A percentile compares a stretch with the other conserved stretches of the same genome.
These are phyloP conservation scores for Myxozyma vanderwaltii DNA, from an alignment of 805 yeast species.

Conservation along the genomic window DNA sequence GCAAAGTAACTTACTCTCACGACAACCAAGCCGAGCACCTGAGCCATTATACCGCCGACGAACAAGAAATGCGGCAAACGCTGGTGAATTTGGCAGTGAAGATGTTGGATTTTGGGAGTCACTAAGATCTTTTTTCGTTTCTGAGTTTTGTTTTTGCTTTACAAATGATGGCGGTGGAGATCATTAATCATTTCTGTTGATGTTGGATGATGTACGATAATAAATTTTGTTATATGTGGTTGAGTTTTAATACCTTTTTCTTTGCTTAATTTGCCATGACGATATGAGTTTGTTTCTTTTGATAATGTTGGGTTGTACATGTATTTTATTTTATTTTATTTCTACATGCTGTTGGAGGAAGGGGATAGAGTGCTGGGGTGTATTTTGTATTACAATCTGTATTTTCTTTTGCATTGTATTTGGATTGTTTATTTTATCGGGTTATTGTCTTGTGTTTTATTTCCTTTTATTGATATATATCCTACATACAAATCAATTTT, in stretches of 20 bases:
- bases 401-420: not conserved
- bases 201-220: too few relatives aligned
- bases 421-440: too few relatives aligned
- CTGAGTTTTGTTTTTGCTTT: constrained; percentile 30
- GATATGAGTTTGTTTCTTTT: not conserved
- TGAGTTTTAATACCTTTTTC: too few relatives aligned
- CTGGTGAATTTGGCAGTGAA: constrained; percentile 22
- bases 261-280: too few relatives aligned
- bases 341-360: too few relatives aligned
- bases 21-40: constrained; percentile 17
- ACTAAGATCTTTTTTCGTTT: constrained; percentile 18
- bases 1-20: not conserved
- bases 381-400: not conserved
- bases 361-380: too few relatives aligned
- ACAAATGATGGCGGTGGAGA: constrained; percentile 3
- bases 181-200: too few relatives aligned
- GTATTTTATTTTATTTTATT: not conserved
- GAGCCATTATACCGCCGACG: constrained; percentile 18
- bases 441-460: too few relatives aligned
- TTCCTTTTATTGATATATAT: too few relatives aligned
- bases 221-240: too few relatives aligned
- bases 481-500: not conserved
- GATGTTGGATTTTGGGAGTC: constrained; percentile 29
- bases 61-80: not conserved
- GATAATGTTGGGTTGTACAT: not conserved